A percentile compares a stretch with the other conserved stretches of the same genome.
These are phyloP conservation scores for Penicillium waksmanii DNA, from an alignment of 495 filamentous ascomycete species.

Conservation along the genomic window DNA sequence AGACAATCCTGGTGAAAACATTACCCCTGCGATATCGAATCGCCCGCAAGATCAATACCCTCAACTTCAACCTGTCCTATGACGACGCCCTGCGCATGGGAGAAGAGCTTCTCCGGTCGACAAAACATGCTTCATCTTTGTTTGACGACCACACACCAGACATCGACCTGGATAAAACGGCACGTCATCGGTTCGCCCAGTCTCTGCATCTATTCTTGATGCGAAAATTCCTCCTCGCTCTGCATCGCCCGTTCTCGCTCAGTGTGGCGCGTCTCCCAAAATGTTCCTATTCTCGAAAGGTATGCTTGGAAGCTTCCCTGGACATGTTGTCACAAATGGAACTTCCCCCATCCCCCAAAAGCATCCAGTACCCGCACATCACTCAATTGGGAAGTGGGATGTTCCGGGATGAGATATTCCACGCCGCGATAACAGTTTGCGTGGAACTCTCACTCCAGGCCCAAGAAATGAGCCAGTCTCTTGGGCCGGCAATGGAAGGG, in stretches of 20 bases:
- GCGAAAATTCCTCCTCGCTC: constrained; percentile 54
- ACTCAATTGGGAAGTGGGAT: constrained; percentile 41
- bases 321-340: constrained; percentile 52
- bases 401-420: constrained; percentile 46
- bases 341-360: constrained; percentile 25
- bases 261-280: constrained; percentile 51
- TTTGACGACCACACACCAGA: constrained; percentile 32
- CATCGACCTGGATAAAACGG: constrained; percentile 20
- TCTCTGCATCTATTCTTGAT: constrained; percentile 47
- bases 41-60: constrained; percentile 50
- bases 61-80: constrained; percentile 53
- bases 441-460: constrained; percentile 42
- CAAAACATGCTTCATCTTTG: constrained; percentile 33
- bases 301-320: constrained; percentile 54
- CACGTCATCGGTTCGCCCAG: constrained; percentile 38
- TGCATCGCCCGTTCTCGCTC: constrained; percentile 57
- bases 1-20: constrained; percentile 52
- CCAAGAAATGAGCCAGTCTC: constrained; percentile 29
- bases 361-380: constrained; percentile 31
- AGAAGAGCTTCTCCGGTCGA: constrained; percentile 39
- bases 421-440: constrained; percentile 42
- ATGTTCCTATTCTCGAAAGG: constrained; percentile 61
- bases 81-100: constrained; percentile 53
- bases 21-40: constrained; percentile 54
- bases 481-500: constrained; percentile 18